These are phyloP conservation scores for Panus rudis DNA, from an alignment of 768 basidiomycete species.

Conservation along the genomic window DNA sequence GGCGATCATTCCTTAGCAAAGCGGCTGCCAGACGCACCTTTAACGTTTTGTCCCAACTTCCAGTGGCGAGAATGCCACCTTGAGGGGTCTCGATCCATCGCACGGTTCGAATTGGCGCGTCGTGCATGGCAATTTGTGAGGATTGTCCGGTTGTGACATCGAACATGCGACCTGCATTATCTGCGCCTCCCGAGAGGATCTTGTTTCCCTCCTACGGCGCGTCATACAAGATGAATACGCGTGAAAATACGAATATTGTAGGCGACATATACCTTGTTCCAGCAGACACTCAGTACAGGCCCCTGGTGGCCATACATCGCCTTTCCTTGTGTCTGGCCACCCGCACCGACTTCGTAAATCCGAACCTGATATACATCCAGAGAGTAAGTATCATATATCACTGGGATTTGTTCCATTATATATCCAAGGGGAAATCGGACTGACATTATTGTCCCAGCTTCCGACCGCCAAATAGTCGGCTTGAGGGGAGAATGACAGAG, in stretches of 20 bases:
- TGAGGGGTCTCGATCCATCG: constrained; percentile 74
- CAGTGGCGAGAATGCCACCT: constrained; percentile 78
- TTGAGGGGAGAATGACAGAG: constrained; percentile 74
- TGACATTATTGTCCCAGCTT: constrained; percentile 90
- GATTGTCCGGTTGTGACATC: constrained; percentile 80
- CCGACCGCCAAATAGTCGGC: constrained; percentile 89
- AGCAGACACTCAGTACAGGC: constrained; percentile 81
- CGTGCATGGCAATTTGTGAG: constrained; percentile 83
- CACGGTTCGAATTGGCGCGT: constrained; percentile 80
- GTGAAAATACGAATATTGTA: background rate
- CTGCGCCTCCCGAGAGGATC: constrained; percentile 87
- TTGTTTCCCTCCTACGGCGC: constrained; percentile 76
- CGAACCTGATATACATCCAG: constrained; percentile 55
- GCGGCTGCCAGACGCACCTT: constrained; percentile 49
- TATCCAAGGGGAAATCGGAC: constrained; percentile 18
- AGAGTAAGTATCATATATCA: constrained; percentile 1
- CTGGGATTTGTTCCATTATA: constrained; percentile 12
- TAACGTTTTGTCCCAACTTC: constrained; percentile 97
- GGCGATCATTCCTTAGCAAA: background rate
- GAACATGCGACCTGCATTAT: constrained; percentile 93
- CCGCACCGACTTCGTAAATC: constrained; percentile 81
- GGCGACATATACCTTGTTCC: constrained; percentile 73
- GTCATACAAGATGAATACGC: constrained; percentile 2
- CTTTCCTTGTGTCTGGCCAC: constrained; percentile 79
- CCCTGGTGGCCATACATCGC: constrained; percentile 89